Conservation (phyloP, 768 basidiomycete genomes). For the Cyathus striatus region DNA sequence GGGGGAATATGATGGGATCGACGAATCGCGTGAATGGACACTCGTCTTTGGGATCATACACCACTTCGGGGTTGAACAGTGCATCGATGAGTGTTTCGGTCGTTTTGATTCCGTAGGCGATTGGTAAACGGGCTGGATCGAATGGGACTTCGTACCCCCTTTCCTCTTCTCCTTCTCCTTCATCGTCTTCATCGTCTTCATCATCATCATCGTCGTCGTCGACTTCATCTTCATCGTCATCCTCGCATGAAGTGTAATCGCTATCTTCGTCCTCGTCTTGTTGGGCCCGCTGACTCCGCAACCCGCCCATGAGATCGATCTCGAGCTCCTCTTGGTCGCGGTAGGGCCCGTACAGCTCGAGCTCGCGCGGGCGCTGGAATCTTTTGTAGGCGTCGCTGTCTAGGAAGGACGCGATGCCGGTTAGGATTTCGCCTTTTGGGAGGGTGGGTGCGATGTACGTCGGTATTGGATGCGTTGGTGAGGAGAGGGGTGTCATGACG, state of each 20-base stretch:
- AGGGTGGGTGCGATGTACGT: slow-evolving; percentile 62
- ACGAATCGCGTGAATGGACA: slow-evolving; percentile 1
- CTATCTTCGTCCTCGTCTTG: not conserved
- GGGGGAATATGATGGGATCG: too few species aligned
- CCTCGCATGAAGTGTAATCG: too few species aligned
- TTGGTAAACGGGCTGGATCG: slow-evolving; percentile 39
- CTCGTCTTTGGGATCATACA: slow-evolving; percentile 1
- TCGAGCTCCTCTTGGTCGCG: slow-evolving; percentile 30
- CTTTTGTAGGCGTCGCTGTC: slow-evolving; percentile 49
- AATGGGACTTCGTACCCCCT: too few species aligned
- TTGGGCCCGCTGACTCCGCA: not conserved
- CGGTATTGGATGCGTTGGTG: slow-evolving; percentile 45
- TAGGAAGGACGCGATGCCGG: slow-evolving; percentile 59
- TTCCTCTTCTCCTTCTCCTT: slow-evolving; percentile 2
- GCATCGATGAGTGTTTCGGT: slow-evolving; percentile 77
- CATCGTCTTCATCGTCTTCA: slow-evolving; percentile 3
- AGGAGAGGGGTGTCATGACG: slow-evolving; percentile 55
- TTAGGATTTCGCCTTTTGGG: slow-evolving; percentile 68
- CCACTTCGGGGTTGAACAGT: slow-evolving; percentile 64
- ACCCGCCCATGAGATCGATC: slow-evolving; percentile 26
- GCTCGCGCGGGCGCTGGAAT: slow-evolving; percentile 43
- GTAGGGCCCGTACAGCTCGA: slow-evolving; percentile 41
- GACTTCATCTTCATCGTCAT: slow-evolving; percentile 1
- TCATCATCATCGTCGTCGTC: slow-evolving; percentile 8
- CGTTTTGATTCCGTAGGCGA: slow-evolving; percentile 52